Base-by-base conservation (phyloP, 441 rosid species). In the Populus trichocarpa region DNA sequence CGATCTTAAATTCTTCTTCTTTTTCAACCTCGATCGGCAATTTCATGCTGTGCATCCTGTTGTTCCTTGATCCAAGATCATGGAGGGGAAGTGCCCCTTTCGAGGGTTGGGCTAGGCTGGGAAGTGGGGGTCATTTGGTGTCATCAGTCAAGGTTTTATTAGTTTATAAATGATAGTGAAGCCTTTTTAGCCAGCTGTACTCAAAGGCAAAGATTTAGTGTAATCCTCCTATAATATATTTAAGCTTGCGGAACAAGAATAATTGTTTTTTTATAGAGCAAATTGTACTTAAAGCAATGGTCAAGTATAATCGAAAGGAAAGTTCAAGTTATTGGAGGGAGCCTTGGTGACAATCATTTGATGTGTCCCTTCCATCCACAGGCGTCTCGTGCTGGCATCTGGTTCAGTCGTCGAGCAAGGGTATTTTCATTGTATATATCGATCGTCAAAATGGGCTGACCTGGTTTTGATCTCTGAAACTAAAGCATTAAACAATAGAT, bases 181-280 rank as follows among this genome's bases (percentile, higher is more conserved):
- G 74, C 78, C 26, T 74, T 73, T 79, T 67, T 75, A 28, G 81
- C 78, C 57, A 75, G 80, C 77, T 84, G 81, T 72, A 72, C 78
- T 74, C 74, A 70, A 74, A 80, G 82, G 73, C 81, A 66, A 72
- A 73, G 77, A 82, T 77, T 82, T 35, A 81, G 66, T 75, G 83
- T 85, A 75, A 80, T 80, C 85, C 85, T 79, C 83, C 76, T 16
- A 36, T 46, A 38, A 73, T 63, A 36, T 50, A 0, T 77, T 11
- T 63, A 38, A 50, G 26, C 64, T 78, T 68, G 82, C 73, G 78
- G 46, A 83, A 77, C 71, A 18, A 67, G 67, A 57, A 72, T 75
- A 72, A 23, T 69, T 59, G n/a, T 16, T 38, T 65, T 65, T 25
- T 78, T 67, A 26, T 42, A 71, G 75, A 50, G 67, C 70, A 50